Evolutionary conservation across 2,329 filamentous ascomycete genomes (phyloP), one percentile per base, ranked within the genome.

Genomic region (Penicillium sp.): DNA sequence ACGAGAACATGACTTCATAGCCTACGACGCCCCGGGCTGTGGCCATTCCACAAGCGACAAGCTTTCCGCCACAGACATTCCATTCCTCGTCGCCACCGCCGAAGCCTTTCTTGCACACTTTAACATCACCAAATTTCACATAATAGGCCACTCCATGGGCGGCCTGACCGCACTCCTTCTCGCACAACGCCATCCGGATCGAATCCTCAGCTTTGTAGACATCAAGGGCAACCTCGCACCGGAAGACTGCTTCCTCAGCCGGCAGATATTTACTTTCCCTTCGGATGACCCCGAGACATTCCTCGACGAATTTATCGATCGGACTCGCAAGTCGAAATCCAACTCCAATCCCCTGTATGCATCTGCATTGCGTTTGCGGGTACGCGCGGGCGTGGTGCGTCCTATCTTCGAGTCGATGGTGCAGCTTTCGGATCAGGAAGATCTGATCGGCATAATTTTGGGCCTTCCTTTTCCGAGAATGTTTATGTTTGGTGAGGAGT

Each of bases 111-210:
- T 65, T 1, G 24, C 49, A 1, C 55, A 59, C 30, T 63, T 61
- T 46, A 43, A 55, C 1, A 56, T 65, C 41, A 46, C 35, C 30
- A 33, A 43, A 18, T 62, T 63, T 40, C 62, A 64, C 18, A 46
- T 66, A 1, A 59, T 63, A 6, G 62, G 63, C 28, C 62, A 66
- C 43, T 66, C 62, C 9, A 65, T 66, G 62, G 60, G 63, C 10
- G 63, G 62, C 0, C 50, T 65, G 1, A 59, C 61, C 5, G 62
- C 60, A 0, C 58, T 65, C 4, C 38, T 61, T 2, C 58, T 64
- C 7, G 62, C 62, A 3, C 49, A 55, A 5, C 20, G 36, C 0
- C 36, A 54, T 24, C 58, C 57, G 5, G 36, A 48, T 8, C 48
- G 46, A 4, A 44, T 63, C 8, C 50, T 62, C 20, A 65, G 62